Evolutionary conservation across 2,329 filamentous ascomycete genomes (phyloP).

Genomic region (Coniochaeta pulveracea): DNA sequence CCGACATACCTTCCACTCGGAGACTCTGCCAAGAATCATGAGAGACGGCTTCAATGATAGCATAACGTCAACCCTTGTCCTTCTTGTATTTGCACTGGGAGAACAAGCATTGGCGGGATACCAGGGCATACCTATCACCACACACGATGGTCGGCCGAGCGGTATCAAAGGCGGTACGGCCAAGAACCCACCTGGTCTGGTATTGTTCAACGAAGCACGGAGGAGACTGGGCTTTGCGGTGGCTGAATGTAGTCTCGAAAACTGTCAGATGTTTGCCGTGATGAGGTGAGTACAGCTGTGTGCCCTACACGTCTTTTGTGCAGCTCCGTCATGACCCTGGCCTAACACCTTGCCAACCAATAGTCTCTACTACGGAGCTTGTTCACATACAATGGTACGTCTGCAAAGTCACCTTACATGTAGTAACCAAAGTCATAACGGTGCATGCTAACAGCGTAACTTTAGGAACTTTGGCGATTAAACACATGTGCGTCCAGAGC

Average conservation of each 20-base stretch:
- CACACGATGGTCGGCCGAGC: constrained; percentile 31
- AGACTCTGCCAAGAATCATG: constrained; percentile 31
- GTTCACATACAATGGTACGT: constrained; percentile 37
- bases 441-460: constrained; percentile 7
- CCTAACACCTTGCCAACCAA: constrained; percentile 1
- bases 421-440: background rate
- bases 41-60: constrained; percentile 37
- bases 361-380: constrained; percentile 42
- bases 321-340: constrained; percentile 1
- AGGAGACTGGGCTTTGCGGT: constrained; percentile 46
- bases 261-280: constrained; percentile 45
- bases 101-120: constrained; percentile 42
- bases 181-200: constrained; percentile 41
- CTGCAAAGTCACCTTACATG: background rate
- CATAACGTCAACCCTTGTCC: constrained; percentile 36
- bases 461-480: constrained; percentile 51
- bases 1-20: constrained; percentile 38
- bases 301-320: constrained; percentile 1
- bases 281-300: constrained; percentile 44
- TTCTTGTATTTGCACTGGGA: constrained; percentile 47
- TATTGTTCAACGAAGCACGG: constrained; percentile 51
- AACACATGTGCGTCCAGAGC: constrained; percentile 42
- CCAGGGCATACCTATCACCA: constrained; percentile 31
- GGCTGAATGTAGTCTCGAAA: constrained; percentile 44
- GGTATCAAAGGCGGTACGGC: constrained; percentile 39